Conservation (phyloP, 202 grass and related monocot species). For the Thinopyrum obtusiflorum region DNA sequence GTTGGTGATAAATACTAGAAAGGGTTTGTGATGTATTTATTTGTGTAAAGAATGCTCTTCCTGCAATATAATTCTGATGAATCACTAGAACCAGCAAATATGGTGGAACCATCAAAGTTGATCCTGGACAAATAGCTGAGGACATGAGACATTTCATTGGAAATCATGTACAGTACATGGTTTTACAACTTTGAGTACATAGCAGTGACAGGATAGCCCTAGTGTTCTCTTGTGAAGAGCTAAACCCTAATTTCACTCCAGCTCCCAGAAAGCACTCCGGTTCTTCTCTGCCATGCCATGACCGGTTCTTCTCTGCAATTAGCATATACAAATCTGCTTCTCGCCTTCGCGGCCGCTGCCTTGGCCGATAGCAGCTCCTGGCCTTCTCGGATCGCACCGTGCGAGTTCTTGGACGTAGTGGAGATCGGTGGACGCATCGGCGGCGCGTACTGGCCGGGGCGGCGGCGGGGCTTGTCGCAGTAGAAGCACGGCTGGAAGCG, state of each 20-base stretch:
- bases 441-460: neutral
- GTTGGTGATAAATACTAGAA: too few species aligned
- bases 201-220: neutral
- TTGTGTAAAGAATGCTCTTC: too few species aligned
- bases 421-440: neutral
- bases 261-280: neutral
- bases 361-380: neutral
- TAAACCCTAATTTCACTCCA: conserved; percentile 23
- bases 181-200: neutral
- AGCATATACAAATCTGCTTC: neutral
- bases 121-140: neutral
- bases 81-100: too few species aligned
- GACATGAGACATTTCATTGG: too few species aligned
- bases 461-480: neutral
- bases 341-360: neutral
- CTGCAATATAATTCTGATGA: too few species aligned
- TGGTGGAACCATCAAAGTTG: neutral
- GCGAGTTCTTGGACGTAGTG: neutral
- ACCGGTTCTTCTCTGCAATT: too few species aligned
- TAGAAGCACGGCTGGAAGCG: neutral
- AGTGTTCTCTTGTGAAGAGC: neutral
- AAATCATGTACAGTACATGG: neutral
- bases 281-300: too few species aligned
- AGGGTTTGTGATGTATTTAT: too few species aligned
- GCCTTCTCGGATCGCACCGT: neutral